Evolutionary conservation across 306 rosid genomes (phyloP).

Genomic region (Ormosia emarginata): DNA sequence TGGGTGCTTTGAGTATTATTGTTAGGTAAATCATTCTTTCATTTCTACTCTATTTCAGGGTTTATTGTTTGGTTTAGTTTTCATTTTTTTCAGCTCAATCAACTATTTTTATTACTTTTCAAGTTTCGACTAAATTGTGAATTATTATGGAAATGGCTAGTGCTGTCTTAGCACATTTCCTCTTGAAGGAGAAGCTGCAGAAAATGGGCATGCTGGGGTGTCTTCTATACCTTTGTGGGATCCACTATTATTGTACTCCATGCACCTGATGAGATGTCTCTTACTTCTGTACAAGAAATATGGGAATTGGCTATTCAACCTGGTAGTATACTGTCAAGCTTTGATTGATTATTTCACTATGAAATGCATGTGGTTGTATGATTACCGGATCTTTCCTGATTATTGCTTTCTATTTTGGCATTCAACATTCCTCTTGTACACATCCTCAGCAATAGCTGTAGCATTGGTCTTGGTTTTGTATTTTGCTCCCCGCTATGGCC

Average conservation of each 20-base stretch:
- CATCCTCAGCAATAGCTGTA: slow-evolving; percentile 62
- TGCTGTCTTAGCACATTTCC: too few relatives aligned
- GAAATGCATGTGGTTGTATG: background rate
- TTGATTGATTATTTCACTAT: slow-evolving; percentile 14
- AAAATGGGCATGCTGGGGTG: slow-evolving; percentile 89
- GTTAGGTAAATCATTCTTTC: too few relatives aligned
- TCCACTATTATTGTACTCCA: slow-evolving; percentile 75
- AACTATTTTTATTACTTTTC: too few relatives aligned
- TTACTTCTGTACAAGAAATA: slow-evolving; percentile 63
- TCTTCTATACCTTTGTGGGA: slow-evolving; percentile 72
- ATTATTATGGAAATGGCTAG: too few relatives aligned
- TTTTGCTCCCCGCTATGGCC: slow-evolving; percentile 68
- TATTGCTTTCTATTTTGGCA: slow-evolving; percentile 13
- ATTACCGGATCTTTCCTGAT: slow-evolving; percentile 9
- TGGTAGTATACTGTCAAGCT: too few relatives aligned
- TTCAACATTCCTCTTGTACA: slow-evolving; percentile 77
- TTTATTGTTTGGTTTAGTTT: too few relatives aligned
- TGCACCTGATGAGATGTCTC: slow-evolving; percentile 58
- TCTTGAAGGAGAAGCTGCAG: too few relatives aligned
- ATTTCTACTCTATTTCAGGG: too few relatives aligned
- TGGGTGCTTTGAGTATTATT: too few relatives aligned
- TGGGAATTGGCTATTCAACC: too few relatives aligned
- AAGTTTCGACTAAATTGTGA: too few relatives aligned
- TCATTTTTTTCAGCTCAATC: too few relatives aligned
- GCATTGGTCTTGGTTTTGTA: slow-evolving; percentile 58